Base-by-base conservation (phyloP, 2,329 filamentous ascomycete genomes). In the Colletotrichum tabaci region DNA sequence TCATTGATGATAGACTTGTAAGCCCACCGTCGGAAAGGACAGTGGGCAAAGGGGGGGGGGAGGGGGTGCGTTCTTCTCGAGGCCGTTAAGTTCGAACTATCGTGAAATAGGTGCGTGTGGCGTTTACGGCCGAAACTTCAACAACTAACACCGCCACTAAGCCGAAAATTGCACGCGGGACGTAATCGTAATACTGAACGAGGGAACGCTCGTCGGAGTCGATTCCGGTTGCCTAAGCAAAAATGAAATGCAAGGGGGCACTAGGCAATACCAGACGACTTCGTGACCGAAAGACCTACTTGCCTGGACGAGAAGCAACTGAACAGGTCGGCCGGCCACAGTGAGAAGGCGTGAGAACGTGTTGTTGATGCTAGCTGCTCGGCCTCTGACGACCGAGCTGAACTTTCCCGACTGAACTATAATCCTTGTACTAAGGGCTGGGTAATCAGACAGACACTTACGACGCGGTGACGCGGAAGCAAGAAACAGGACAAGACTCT, bases 331-430 rank as follows among this genome's bases (percentile, higher is more conserved):
- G 12, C 21, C 9, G 38, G 53, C 10, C n/a, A 38, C 30, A 12
- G 30, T 15, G 23, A n/a, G 46, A 9, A 23, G 42, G 57, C 47
- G 47, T 26, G 47, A 9, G 7, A 18, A 30, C 2, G 40, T 38
- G 40, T 15, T 18, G 40, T 10, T 30, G 35, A 10, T 38, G 30
- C 26, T 30, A 30, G 42, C 42, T 44, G 50, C 50, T 53, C 50
- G 26, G 26, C 8, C 46, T 47, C n/a, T 30, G 21, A 9, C 13
- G 49, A 18, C 44, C 58, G 57, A 23, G 57, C 57, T 61, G 58
- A 61, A 61, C 26, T 38, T 62, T 38, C 35, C 60, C 47, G 40
- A 50, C 56, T 61, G 64, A 71, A 67, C 63, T 71, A 30, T 56
- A 61, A 71, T 56, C 61, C 38, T 44, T 38, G 44, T 47, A 68